Conservation (phyloP, 257 asterid genomes). For the Petunia secreta region DNA sequence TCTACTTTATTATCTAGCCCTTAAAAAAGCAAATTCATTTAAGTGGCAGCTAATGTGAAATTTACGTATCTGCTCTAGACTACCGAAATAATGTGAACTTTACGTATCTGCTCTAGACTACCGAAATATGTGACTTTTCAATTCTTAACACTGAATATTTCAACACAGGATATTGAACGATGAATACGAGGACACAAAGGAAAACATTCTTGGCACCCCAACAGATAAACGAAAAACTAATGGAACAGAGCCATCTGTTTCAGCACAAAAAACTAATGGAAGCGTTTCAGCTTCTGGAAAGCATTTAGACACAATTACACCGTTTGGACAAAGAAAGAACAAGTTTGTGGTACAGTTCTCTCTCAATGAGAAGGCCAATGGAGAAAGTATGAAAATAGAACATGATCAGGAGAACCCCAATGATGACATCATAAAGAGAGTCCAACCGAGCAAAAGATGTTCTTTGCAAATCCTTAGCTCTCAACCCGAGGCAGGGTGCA, state of each 20-base stretch:
- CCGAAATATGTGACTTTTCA: conserved; percentile 7
- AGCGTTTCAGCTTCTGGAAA: conserved; percentile 57
- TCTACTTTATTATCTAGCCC: background rate
- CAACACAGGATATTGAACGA: conserved; percentile 64
- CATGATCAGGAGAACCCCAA: conserved; percentile 50
- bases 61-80: background rate
- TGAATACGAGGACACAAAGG: conserved; percentile 56
- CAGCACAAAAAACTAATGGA: conserved; percentile 57
- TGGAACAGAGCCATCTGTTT: conserved; percentile 46
- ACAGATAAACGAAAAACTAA: conserved; percentile 39
- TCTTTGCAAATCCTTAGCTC: conserved; percentile 54
- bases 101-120: background rate
- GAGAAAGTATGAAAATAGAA: conserved; percentile 49
- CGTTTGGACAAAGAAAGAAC: conserved; percentile 83
- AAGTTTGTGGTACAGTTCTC: conserved; percentile 79
- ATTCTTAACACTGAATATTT: conserved; percentile 5
- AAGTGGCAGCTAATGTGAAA: conserved; percentile 5
- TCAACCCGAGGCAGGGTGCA: conserved; percentile 79
- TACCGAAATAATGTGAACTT: background rate
- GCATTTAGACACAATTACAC: conserved; percentile 70
- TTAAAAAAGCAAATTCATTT: background rate
- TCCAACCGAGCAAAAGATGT: conserved; percentile 67
- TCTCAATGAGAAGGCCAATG: conserved; percentile 58
- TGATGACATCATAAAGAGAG: conserved; percentile 82
- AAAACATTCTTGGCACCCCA: conserved; percentile 60